Percentiles rank a stretch among this genome's conserved stretches.
Evolutionary conservation across 257 asterid genomes (phyloP).

Genomic region (Solanum chiquidenum): DNA sequence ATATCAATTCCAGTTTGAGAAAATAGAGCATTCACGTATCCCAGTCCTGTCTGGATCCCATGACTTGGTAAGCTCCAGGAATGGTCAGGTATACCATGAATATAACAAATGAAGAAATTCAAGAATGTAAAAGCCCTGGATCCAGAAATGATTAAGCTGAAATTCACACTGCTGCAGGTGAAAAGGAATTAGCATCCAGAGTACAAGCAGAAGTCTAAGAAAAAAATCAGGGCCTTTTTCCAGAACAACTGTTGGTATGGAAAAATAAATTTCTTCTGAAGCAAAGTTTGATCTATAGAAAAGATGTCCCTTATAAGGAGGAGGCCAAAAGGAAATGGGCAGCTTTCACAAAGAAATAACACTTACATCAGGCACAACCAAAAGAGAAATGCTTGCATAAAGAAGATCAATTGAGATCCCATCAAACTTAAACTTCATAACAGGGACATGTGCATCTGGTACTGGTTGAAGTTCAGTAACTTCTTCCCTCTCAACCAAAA

Average conservation of each 20-base stretch:
- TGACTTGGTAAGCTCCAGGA: background rate
- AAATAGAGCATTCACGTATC: background rate
- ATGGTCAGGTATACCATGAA: background rate
- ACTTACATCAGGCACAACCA: conserved; percentile 92
- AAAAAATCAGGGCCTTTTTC: background rate
- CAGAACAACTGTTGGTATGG: background rate
- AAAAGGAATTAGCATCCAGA: background rate
- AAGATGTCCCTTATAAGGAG: background rate
- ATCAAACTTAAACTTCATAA: conserved; percentile 89
- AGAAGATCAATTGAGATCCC: conserved; percentile 96
- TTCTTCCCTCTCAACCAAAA: conserved; percentile 61
- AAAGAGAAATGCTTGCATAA: conserved; percentile 75
- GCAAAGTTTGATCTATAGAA: background rate
- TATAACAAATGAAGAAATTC: background rate
- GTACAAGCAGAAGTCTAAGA: background rate
- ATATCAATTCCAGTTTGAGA: background rate
- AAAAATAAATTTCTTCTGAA: background rate
- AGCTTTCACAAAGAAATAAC: background rate
- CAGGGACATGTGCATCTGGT: conserved; percentile 99
- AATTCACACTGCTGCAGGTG: background rate
- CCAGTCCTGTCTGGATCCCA: background rate
- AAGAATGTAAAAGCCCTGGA: background rate
- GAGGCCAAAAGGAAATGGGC: background rate
- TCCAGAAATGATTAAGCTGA: background rate
- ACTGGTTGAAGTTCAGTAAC: conserved; percentile 89